A percentile compares a stretch with the other conserved stretches of the same genome.
phyloP scores from a whole-genome alignment of 2,329 filamentous ascomycete genomes.

The Hymenoscyphus repandus region DNA sequence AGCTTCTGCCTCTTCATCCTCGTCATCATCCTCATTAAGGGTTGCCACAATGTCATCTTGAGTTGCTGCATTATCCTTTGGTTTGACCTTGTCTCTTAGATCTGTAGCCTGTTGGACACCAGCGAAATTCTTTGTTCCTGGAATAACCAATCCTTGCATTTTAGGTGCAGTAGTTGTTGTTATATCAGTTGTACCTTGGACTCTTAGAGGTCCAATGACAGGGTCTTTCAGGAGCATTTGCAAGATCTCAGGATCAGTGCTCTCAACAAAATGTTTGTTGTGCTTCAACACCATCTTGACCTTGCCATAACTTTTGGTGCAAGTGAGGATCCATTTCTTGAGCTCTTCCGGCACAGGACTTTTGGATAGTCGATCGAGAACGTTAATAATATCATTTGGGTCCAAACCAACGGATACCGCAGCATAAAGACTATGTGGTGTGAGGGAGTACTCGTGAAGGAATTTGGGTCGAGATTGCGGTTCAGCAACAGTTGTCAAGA shows the following conservation, averaged over 20 bases:
- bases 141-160: slow-evolving; percentile 83
- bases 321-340: slow-evolving; percentile 66
- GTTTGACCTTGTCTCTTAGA: slow-evolving; percentile 33
- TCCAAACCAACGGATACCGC: slow-evolving; percentile 92
- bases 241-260: slow-evolving; percentile 78
- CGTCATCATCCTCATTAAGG: slow-evolving; percentile 73
- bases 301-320: slow-evolving; percentile 89
- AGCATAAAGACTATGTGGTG: slow-evolving; percentile 88
- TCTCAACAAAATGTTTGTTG: slow-evolving; percentile 92
- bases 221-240: slow-evolving; percentile 82
- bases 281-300: slow-evolving; percentile 93
- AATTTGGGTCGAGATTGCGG: slow-evolving; percentile 84
- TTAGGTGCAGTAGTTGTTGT: slow-evolving; percentile 79
- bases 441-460: slow-evolving; percentile 90
- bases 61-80: slow-evolving; percentile 40
- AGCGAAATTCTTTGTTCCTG: slow-evolving; percentile 88
- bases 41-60: slow-evolving; percentile 67
- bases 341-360: slow-evolving; percentile 80
- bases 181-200: slow-evolving; percentile 65
- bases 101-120: slow-evolving; percentile 70
- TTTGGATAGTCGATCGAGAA: slow-evolving; percentile 84
- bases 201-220: slow-evolving; percentile 72
- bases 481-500: slow-evolving; percentile 93
- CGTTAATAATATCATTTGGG: slow-evolving; percentile 83
- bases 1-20: slow-evolving; percentile 77